Evolutionary conservation across 2,329 filamentous ascomycete species (phyloP).

Genomic region (Ascosphaera aggregata): DNA sequence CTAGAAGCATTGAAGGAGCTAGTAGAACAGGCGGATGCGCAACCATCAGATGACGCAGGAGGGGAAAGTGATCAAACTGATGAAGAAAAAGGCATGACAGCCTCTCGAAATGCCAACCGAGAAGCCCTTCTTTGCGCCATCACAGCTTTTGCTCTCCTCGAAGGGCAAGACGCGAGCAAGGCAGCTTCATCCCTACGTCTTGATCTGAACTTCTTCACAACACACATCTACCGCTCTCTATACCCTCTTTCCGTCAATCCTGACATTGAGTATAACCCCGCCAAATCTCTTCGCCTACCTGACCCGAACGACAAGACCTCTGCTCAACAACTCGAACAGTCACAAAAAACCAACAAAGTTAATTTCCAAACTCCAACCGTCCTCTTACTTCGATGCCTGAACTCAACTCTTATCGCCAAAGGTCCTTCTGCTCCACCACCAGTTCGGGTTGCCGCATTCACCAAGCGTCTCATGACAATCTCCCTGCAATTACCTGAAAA

Average conservation of each 20-base stretch:
- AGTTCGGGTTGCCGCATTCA: slow-evolving; percentile 68
- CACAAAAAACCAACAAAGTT: slow-evolving; percentile 37
- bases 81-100: slow-evolving; percentile 17
- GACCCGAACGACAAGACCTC: slow-evolving; percentile 31
- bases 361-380: slow-evolving; percentile 92
- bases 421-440: slow-evolving; percentile 55
- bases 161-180: slow-evolving; percentile 79
- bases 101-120: slow-evolving; percentile 50
- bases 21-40: slow-evolving; percentile 36
- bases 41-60: slow-evolving; percentile 21
- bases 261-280: slow-evolving; percentile 59
- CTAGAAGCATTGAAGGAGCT: slow-evolving; percentile 87
- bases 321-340: slow-evolving; percentile 11
- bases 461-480: slow-evolving; percentile 67
- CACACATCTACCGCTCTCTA: slow-evolving; percentile 73
- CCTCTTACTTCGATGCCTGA: slow-evolving; percentile 67
- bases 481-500: slow-evolving; percentile 80
- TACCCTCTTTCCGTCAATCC: slow-evolving; percentile 56
- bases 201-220: slow-evolving; percentile 87
- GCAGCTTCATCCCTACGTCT: slow-evolving; percentile 61
- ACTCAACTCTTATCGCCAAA: slow-evolving; percentile 57
- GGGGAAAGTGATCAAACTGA: slow-evolving; percentile 21
- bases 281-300: slow-evolving; percentile 46
- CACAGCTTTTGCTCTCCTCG: slow-evolving; percentile 87
- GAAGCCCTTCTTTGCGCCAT: slow-evolving; percentile 86